These are phyloP conservation scores for Camellia granthamiana DNA, from an alignment of 148 eudicot genomes.

Conservation along the genomic window DNA sequence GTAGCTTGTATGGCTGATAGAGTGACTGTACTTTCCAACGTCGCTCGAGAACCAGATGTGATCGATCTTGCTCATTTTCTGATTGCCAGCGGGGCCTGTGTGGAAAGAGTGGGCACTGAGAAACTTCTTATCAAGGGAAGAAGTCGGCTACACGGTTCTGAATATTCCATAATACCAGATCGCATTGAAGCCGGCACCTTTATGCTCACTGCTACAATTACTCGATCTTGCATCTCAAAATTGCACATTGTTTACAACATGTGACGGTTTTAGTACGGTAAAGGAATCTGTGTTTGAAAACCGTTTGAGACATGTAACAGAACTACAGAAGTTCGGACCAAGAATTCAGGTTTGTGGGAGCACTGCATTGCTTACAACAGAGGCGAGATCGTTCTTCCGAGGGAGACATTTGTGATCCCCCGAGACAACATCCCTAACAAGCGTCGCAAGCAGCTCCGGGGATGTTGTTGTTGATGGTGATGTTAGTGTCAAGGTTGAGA, in stretches of 20 bases:
- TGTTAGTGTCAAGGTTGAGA: too few relatives aligned
- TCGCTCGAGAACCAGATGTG: constrained; percentile 26
- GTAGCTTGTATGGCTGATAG: constrained; percentile 29
- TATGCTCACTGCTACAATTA: constrained; percentile 25
- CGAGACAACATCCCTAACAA: constrained; percentile 78
- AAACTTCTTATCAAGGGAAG: constrained; percentile 12
- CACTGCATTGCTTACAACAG: too few relatives aligned
- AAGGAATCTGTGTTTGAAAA: constrained; percentile 31
- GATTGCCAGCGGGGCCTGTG: constrained; percentile 13
- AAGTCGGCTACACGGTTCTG: constrained; percentile 10
- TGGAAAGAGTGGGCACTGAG: constrained; percentile 17
- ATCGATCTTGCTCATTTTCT: constrained; percentile 22
- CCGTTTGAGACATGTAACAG: constrained; percentile 22
- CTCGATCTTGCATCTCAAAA: constrained; percentile 23
- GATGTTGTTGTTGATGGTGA: too few relatives aligned
- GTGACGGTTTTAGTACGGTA: constrained; percentile 17
- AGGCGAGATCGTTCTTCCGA: constrained; percentile 80
- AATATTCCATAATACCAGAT: constrained; percentile 24
- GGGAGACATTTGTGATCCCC: constrained; percentile 87
- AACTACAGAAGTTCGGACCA: constrained; percentile 28
- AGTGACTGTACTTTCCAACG: constrained; percentile 21
- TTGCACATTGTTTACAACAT: constrained; percentile 27
- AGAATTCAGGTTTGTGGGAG: too few relatives aligned
- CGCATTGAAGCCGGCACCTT: constrained; percentile 26
- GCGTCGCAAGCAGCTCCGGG: constrained; percentile 91